phyloP scores from a whole-genome alignment of 495 filamentous ascomycete genomes.

The Gamarada debralockiae region DNA sequence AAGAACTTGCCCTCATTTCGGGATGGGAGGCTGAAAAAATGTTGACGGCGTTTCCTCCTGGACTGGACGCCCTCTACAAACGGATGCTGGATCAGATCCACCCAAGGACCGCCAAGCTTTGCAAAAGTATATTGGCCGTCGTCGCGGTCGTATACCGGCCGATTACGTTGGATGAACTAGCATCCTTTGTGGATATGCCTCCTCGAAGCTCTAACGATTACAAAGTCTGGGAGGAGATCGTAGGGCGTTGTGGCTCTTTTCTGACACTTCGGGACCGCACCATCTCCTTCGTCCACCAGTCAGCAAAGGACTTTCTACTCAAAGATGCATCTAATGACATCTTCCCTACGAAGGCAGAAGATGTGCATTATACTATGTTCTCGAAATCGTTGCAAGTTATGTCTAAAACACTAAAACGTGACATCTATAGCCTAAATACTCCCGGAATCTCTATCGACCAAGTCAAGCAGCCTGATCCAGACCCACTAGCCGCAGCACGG shows the following conservation, averaged over 20 bases:
- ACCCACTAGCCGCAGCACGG: not conserved
- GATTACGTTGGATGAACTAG: conserved; percentile 11
- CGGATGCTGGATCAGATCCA: conserved; percentile 29
- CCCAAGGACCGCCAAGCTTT: conserved; percentile 25
- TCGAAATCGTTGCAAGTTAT: not conserved
- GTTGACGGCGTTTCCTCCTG: conserved; percentile 24
- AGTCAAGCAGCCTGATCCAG: conserved; percentile 4
- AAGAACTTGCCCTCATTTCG: conserved; percentile 12
- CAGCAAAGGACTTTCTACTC: conserved; percentile 28
- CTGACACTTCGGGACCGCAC: not conserved
- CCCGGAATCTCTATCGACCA: conserved; percentile 1
- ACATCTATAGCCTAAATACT: not conserved
- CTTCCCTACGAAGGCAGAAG: conserved; percentile 21
- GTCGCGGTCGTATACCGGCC: conserved; percentile 14
- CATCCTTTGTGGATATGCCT: conserved; percentile 3
- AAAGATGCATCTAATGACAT: conserved; percentile 20
- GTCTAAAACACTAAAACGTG: conserved; percentile 1
- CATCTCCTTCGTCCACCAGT: too few relatives aligned
- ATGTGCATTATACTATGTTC: conserved; percentile 10
- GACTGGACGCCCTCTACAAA: conserved; percentile 28
- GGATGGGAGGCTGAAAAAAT: not conserved
- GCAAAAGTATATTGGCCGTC: conserved; percentile 19
- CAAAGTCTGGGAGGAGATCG: conserved; percentile 1
- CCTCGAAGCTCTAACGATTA: not conserved
- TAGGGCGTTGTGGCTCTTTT: not conserved